Evolutionary conservation across 148 eudicot genomes (phyloP).

Genomic region (Nepenthes mirabilis): DNA sequence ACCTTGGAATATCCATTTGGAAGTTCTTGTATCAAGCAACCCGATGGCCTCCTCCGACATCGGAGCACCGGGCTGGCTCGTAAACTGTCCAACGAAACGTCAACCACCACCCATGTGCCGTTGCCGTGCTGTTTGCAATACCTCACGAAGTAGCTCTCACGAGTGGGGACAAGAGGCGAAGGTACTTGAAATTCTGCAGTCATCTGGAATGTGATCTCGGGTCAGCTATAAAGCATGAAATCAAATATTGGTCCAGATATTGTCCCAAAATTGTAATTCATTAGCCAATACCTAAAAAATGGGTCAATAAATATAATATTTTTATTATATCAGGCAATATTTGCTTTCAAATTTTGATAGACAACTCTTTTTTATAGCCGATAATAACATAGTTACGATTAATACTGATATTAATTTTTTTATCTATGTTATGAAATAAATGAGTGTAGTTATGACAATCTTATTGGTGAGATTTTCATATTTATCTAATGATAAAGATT

Average conservation of each 20-base stretch:
- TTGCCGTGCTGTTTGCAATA: conserved; percentile 77
- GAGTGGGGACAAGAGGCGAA: conserved; percentile 83
- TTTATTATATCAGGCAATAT: too few species aligned
- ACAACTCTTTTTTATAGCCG: too few species aligned
- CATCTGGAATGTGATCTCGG: conserved; percentile 29
- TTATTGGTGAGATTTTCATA: too few species aligned
- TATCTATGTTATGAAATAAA: too few species aligned
- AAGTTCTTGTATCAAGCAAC: conserved; percentile 77
- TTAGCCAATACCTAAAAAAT: too few species aligned
- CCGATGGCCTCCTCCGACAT: conserved; percentile 81
- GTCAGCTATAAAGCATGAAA: background rate
- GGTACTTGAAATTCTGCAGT: conserved; percentile 87
- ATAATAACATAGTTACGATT: too few species aligned
- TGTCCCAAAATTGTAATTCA: too few species aligned
- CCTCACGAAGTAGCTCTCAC: conserved; percentile 82
- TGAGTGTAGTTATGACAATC: too few species aligned
- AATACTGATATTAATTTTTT: too few species aligned
- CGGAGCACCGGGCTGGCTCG: conserved; percentile 45
- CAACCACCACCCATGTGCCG: conserved; percentile 86
- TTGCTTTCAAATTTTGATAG: too few species aligned
- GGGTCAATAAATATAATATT: too few species aligned
- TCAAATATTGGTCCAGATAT: background rate
- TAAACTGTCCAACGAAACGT: conserved; percentile 71
- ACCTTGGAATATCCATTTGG: conserved; percentile 95
- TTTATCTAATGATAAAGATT: too few species aligned